Evolutionary conservation across 2,329 filamentous ascomycete species (phyloP).

Genomic region (Cladosporium sp.): DNA sequence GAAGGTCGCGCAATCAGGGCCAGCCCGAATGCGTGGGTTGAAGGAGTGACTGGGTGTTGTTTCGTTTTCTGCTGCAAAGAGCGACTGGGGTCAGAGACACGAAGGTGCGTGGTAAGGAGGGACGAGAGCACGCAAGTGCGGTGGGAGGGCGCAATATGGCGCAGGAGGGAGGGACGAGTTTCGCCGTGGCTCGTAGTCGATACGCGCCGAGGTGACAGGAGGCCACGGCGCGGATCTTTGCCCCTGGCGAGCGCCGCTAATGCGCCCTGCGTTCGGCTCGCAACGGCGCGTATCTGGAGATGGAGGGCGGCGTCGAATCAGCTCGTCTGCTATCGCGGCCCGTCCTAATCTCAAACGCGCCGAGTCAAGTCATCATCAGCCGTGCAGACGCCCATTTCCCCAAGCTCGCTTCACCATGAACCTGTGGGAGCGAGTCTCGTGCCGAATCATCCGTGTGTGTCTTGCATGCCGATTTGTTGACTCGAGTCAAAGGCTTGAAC

Average conservation of each 20-base stretch:
- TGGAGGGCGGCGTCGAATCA: not conserved
- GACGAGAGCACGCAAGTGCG: constrained; percentile 5
- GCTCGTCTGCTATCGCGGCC: not conserved
- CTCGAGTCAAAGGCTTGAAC: no score
- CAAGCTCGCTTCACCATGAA: no score
- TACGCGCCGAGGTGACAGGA: constrained; percentile 6
- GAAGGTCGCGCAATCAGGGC: constrained; percentile 3
- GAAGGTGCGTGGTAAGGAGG: constrained; percentile 1
- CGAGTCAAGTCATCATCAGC: not conserved
- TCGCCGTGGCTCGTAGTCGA: constrained; percentile 2
- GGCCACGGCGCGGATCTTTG: constrained; percentile 1
- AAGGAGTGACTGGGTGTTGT: constrained; percentile 1
- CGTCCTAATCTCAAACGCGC: not conserved
- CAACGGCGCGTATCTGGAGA: constrained; percentile 4
- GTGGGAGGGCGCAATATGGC: not conserved
- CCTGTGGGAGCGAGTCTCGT: no score
- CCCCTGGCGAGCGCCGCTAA: not conserved
- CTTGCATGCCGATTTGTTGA: no score
- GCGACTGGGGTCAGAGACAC: constrained; percentile 8
- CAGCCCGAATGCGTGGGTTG: constrained; percentile 2
- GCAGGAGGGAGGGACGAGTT: constrained; percentile 4
- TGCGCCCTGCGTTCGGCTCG: not conserved
- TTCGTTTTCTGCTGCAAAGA: constrained; percentile 5
- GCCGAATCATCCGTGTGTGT: no score
- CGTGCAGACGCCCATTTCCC: no score